Evolutionary conservation across 2,329 filamentous ascomycete species (phyloP).

Genomic region (Alternaria infectoria): DNA sequence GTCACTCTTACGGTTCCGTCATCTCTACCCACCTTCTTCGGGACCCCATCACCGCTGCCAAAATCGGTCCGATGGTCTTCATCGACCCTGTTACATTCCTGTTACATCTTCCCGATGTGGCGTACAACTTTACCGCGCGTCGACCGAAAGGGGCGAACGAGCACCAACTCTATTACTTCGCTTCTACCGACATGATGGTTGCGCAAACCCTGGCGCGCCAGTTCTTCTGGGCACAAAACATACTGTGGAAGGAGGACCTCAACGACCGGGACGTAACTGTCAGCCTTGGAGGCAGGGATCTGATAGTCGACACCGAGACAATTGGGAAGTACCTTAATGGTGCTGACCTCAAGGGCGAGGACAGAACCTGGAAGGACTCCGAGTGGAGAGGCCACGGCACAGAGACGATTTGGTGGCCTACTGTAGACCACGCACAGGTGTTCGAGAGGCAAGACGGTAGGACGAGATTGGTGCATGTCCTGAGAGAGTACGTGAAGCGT

Average conservation of each 20-base stretch:
- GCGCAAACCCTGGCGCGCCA: conserved; percentile 68
- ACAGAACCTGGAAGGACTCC: conserved; percentile 39
- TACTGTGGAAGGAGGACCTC: conserved; percentile 73
- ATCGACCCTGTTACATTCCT: conserved; percentile 71
- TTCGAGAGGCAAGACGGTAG: conserved; percentile 39
- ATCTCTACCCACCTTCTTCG: conserved; percentile 68
- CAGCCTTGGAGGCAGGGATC: conserved; percentile 63
- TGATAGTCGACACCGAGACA: conserved; percentile 67
- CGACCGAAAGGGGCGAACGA: conserved; percentile 63
- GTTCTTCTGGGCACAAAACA: conserved; percentile 76
- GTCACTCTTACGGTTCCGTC: conserved; percentile 69
- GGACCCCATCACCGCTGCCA: conserved; percentile 51
- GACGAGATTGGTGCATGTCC: conserved; percentile 29
- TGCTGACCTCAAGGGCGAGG: conserved; percentile 37
- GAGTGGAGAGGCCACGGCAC: conserved; percentile 54
- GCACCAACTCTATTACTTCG: conserved; percentile 74
- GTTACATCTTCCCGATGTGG: conserved; percentile 72
- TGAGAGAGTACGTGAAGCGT: conserved; percentile 33
- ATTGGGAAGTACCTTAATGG: conserved; percentile 65
- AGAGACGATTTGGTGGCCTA: conserved; percentile 66
- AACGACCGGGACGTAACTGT: conserved; percentile 59
- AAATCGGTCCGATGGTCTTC: conserved; percentile 59
- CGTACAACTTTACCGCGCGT: conserved; percentile 67
- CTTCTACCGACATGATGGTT: conserved; percentile 70
- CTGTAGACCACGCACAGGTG: conserved; percentile 68